Percentiles rank a stretch among this genome's conserved stretches.
These are phyloP conservation scores for Cystobasidium ongulense DNA, from an alignment of 768 basidiomycete species.

Conservation along the genomic window DNA sequence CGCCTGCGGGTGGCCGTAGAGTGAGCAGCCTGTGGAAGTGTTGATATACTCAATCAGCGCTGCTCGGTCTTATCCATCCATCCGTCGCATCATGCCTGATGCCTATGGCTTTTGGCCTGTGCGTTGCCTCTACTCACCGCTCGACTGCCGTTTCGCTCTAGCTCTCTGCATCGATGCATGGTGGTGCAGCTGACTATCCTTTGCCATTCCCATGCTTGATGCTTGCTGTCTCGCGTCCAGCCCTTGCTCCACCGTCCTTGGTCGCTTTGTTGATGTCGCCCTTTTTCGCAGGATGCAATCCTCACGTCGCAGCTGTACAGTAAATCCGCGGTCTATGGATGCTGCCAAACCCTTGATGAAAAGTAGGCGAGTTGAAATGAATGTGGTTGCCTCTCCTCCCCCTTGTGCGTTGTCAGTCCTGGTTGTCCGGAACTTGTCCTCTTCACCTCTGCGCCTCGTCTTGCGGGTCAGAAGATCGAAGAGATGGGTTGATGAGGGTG, in stretches of 20 bases:
- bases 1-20: conserved; percentile 11
- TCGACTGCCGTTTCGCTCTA: neutral
- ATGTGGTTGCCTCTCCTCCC: too few relatives aligned
- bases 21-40: conserved; percentile 9
- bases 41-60: neutral
- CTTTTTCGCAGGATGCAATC: neutral
- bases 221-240: too few relatives aligned
- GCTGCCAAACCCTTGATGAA: too few relatives aligned
- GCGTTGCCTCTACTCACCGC: neutral
- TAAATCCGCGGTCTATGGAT: neutral
- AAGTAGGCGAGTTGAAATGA: neutral
- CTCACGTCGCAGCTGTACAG: neutral
- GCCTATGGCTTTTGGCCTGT: neutral
- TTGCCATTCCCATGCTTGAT: neutral
- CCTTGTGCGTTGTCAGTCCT: too few relatives aligned
- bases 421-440: too few relatives aligned
- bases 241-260: neutral
- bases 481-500: too few relatives aligned
- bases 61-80: neutral
- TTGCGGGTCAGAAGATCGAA: too few relatives aligned
- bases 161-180: neutral
- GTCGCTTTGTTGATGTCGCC: neutral
- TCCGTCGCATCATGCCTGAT: neutral
- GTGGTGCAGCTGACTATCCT: neutral
- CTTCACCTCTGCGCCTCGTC: too few relatives aligned